phyloP scores from a whole-genome alignment of 1,284 basidiomycete genomes.

The Cystobasidiaceae sp. region DNA sequence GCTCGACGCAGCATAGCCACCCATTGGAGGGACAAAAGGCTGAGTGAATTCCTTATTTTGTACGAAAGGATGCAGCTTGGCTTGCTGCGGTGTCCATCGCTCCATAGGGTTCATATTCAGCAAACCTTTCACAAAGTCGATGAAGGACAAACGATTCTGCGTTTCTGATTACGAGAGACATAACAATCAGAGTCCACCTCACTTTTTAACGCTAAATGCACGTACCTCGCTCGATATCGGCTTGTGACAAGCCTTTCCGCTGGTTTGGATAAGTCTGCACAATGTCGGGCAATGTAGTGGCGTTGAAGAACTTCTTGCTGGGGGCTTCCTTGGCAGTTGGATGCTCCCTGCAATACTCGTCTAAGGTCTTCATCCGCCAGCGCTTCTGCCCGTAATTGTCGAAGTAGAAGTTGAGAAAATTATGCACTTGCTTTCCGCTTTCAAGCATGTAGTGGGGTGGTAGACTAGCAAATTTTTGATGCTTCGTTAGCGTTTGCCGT shows the following conservation, averaged over 20 bases:
- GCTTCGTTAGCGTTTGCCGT: not conserved
- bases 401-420: constrained; percentile 80
- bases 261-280: constrained; percentile 92
- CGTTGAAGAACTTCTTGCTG: constrained; percentile 98
- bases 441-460: constrained; percentile 93
- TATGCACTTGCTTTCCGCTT: constrained; percentile 86
- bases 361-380: constrained; percentile 82
- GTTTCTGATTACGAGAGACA: constrained; percentile 58
- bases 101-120: constrained; percentile 90
- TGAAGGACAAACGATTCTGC: constrained; percentile 87
- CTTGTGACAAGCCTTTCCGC: constrained; percentile 65
- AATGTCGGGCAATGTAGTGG: constrained; percentile 87
- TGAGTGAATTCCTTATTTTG: constrained; percentile 65
- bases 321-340: constrained; percentile 84
- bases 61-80: constrained; percentile 92
- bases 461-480: constrained; percentile 52
- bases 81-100: constrained; percentile 96
- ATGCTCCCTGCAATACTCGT: constrained; percentile 93
- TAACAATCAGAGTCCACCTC: not conserved
- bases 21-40: constrained; percentile 45
- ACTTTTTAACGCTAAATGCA: not conserved
- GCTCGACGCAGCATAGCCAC: not conserved
- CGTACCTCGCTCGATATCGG: constrained; percentile 88
- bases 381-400: constrained; percentile 82
- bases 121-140: constrained; percentile 94